Base-by-base conservation (phyloP, 2,329 filamentous ascomycete genomes). In the Aspergillus transmontanensis region DNA sequence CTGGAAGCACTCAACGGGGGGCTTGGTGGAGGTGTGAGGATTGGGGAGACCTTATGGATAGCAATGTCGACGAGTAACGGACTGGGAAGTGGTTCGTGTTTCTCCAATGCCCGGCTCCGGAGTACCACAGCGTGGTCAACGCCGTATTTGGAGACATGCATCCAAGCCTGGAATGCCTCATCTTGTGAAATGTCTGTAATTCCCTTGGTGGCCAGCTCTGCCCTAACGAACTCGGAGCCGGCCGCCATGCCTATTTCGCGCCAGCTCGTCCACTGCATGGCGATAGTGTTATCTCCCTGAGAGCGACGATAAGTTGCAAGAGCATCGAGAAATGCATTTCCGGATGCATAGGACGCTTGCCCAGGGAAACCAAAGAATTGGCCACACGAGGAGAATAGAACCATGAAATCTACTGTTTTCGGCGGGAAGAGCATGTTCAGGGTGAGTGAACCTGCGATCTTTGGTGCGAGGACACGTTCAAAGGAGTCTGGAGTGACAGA, bases 151-250 rank as follows among this genome's bases (percentile, higher is more conserved):
- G 66, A 68, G 5, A 80, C 46, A 60, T 80, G 70, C 36, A 75
- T 68, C 80, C 81, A 83, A 4, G 81, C 81, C 3, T 68, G 71
- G 68, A 82, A 82, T 0, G 71, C 81, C 59, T 82, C 81, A 1
- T 80, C 73, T 11, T 68, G 64, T 0, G 73, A 78, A 53, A 83
- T 74, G 54, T 78, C 77, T 1, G 79, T 81, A 57, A 83, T 79
- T 4, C 80, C 81, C 63, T 78, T 80, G 60, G 67, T 73, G 21
- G 75, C 68, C 6, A 83, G 68, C 65, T 83, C 81, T 0, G 75
- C 72, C n/a, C 71, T 71, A 23, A 83, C 68, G 64, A 80, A 79
- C 14, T 78, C 77, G 0, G 76, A 74, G 53, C 69, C 68, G 9
- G 71, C 71, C 0, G 32, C 21, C 51, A 55, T 55, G 23, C 63